Base-by-base conservation (phyloP, 2,329 filamentous ascomycete genomes). In the Fusarium kyushuense region DNA sequence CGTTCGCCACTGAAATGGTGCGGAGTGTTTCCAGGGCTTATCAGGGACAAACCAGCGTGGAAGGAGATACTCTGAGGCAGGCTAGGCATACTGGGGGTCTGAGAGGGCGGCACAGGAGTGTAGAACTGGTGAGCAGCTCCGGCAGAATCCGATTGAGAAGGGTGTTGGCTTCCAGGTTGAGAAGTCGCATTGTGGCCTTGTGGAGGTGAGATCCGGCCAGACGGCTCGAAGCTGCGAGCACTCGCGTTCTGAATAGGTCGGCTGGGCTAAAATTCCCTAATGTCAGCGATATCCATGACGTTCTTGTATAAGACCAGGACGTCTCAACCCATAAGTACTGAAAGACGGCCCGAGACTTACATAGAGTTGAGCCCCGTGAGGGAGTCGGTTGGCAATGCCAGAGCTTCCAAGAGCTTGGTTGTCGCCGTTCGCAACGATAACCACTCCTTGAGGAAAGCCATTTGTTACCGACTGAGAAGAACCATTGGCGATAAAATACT, bases 21-120 rank as follows among this genome's bases (percentile, higher is more conserved):
- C 6, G 72, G 69, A 41, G 72, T 72, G 8, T 57, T 45, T 1
- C 40, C 46, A 14, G 72, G 71, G 47, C 69, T 74, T 32, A 54
- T 56, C 29, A 57, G 43, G 13, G 40, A 54, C 21, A 54, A 36
- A n/a, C 66, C 64, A n/a, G 45, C 56, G 38, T 48, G 67, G 36
- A 56, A 64, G 1, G 69, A 67, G 21, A 59, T 41, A 47, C 69
- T 71, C 42, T 67, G 69, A 6, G 63, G 63, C 8, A 71, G 41
- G 6, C 55, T 52, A 14, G 54, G 21, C 23, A 53, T 41, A 30
- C 63, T 56, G 3, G 46, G 57, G 29, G 42, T 54, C 35, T 57
- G 59, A 6, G 66, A 43, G 19, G 67, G 30, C 10, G 29, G 52
- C 23, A 46, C 51, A 23, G 60, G 52, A 14, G 63, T 61, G 30